Percentiles rank a stretch among this genome's conserved stretches.
Conservation (phyloP, 495 filamentous ascomycete genomes). For the Trichoderma erinaceum region DNA sequence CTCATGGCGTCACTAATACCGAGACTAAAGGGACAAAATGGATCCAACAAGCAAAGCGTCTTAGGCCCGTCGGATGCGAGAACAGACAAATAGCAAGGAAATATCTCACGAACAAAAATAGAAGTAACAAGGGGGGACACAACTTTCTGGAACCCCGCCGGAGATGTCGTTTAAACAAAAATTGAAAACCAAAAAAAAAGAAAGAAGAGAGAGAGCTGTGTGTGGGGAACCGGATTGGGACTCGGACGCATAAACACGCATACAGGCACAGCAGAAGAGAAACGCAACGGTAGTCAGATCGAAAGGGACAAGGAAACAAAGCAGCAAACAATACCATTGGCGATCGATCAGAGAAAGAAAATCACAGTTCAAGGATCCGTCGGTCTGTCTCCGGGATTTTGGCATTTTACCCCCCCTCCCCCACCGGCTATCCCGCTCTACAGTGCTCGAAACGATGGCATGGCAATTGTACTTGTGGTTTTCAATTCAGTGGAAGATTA, state of each 20-base stretch:
- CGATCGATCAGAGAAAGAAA: background rate
- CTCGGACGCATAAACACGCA: background rate
- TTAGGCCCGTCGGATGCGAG: background rate
- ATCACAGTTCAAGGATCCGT: background rate
- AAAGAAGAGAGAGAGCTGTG: background rate
- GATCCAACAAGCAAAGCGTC: background rate
- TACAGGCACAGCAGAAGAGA: background rate
- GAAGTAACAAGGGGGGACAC: background rate
- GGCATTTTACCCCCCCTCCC: no score
- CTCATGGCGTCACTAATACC: conserved; percentile 4
- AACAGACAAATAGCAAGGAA: background rate
- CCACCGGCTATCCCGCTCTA: background rate
- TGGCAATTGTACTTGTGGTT: no score
- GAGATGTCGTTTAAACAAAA: background rate
- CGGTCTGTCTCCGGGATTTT: background rate
- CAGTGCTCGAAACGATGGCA: no score
- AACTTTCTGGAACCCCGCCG: background rate
- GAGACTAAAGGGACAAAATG: background rate
- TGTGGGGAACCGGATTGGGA: background rate
- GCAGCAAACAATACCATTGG: background rate
- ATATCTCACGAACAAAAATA: background rate
- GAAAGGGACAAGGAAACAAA: background rate
- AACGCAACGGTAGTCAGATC: background rate
- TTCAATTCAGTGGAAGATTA: no score
- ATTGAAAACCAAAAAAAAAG: background rate